Conservation (phyloP, 2,329 filamentous ascomycete species). For the Hypocreales sp. region DNA sequence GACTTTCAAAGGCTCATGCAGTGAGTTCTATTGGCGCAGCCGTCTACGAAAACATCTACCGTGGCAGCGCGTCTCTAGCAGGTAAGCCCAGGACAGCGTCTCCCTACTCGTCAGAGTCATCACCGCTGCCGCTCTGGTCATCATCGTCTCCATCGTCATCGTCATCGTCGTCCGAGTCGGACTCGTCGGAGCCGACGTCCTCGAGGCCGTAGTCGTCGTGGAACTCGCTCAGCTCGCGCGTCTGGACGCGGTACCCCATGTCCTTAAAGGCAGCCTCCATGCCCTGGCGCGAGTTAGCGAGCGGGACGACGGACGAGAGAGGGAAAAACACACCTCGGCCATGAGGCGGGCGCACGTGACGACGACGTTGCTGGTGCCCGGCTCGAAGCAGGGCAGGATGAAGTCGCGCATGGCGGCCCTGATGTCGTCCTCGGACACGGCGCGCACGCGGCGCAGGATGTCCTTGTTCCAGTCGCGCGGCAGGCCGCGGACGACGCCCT, state of each 20-base stretch:
- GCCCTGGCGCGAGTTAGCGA: slow-evolving; percentile 30
- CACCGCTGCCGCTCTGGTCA: not conserved
- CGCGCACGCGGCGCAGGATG: slow-evolving; percentile 61
- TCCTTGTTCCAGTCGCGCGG: slow-evolving; percentile 63
- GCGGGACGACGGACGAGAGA: not conserved
- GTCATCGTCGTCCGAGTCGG: slow-evolving; percentile 29
- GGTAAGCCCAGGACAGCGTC: not conserved
- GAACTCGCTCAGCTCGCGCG: slow-evolving; percentile 62
- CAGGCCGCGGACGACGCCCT: slow-evolving; percentile 63
- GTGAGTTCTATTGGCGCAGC: too few species aligned
- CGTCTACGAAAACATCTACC: too few species aligned
- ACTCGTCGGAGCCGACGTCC: slow-evolving; percentile 43
- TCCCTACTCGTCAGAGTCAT: slow-evolving; percentile 1
- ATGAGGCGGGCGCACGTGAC: slow-evolving; percentile 79
- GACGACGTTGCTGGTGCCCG: slow-evolving; percentile 68
- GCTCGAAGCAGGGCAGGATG: slow-evolving; percentile 65
- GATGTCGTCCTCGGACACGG: slow-evolving; percentile 63
- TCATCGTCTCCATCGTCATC: slow-evolving; percentile 11
- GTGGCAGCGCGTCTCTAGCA: too few species aligned
- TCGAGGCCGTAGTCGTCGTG: slow-evolving; percentile 81
- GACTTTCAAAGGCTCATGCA: too few species aligned
- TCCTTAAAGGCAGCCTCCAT: slow-evolving; percentile 59
- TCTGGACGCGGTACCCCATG: slow-evolving; percentile 65
- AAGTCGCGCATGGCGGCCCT: slow-evolving; percentile 57
- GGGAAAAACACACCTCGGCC: slow-evolving; percentile 50